Base-by-base conservation (phyloP, 2,329 filamentous ascomycete genomes). In the Botrytis byssoidea region DNA sequence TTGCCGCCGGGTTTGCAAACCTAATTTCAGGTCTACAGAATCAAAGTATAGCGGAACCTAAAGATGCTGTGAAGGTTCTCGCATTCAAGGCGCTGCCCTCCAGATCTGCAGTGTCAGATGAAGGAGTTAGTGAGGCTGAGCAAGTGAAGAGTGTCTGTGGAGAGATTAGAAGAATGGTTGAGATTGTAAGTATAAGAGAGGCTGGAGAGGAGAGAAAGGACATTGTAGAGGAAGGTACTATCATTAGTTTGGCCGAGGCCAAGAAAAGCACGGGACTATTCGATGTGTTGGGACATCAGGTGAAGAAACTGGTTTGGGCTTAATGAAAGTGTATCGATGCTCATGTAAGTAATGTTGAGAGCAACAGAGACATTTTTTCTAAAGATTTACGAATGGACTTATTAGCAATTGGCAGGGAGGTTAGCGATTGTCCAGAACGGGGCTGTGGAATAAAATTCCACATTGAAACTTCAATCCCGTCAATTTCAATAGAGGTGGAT, bases 291-390 rank as follows among this genome's bases (percentile, higher is more conserved):
- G 93, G 94, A 2, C 94, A 98, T 85, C 92, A 92, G 74, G 87
- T 98, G 79, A 98, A 97, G 88, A 97, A 93, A 85, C 83, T 98
- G 81, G 94, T 99, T 20, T 98, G 96, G 96, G 80, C 80, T n/a
- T 81, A 69, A 74, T 57, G 22, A 16, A 35, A 35, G 25, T 29
- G 57, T 32, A 71, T 73, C n/a, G 25, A 64, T 65, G 8, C 32
- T 40, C 25, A 44, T n/a, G 60, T 12, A 29, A 51, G 3, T 48
- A 67, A 37, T 46, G 18, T 12, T 55, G n/a, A n/a, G 48, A 16
- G 35, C 18, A 55, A 37, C 29, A 18, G 35, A 55, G 12, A 40
- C 25, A 40, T 20, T 29, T 55, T 55, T 22, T 55, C 29, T 18
- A 40, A n/a, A 9, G 35, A 68, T 29, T 42, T 57, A 42, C 25